phyloP scores from a whole-genome alignment of 2,329 filamentous ascomycete species.

The Fusarium sp. region DNA sequence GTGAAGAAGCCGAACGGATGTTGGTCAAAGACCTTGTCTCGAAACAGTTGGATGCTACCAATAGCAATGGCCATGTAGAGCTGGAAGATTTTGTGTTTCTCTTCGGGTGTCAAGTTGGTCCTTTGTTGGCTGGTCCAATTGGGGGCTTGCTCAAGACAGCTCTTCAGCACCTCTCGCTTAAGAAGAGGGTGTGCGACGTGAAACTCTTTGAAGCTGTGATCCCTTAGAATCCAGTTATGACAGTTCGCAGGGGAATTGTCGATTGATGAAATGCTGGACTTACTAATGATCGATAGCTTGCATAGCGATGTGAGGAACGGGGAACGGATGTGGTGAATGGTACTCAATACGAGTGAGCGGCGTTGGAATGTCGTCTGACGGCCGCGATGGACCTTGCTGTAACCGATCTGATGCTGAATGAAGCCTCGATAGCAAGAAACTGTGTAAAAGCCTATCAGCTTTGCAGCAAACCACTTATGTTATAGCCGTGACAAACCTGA shows the following conservation, averaged over 20 bases:
- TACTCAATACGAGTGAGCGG: not conserved
- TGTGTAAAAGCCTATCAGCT: not conserved
- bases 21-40: not conserved
- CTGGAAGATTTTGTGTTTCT: not conserved
- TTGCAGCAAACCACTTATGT: no score
- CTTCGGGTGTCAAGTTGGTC: not conserved
- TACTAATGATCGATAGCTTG: not conserved
- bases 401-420: not conserved
- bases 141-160: not conserved
- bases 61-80: not conserved
- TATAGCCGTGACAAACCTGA: no score
- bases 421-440: not conserved
- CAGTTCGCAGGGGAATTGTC: no score
- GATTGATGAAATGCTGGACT: not conserved
- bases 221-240: no score
- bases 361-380: not conserved
- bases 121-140: not conserved
- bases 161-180: not conserved
- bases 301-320: not conserved
- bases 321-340: not conserved
- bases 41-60: not conserved
- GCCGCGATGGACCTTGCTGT: not conserved
- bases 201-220: not conserved
- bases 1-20: not conserved
- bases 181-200: not conserved